These are phyloP conservation scores for Beta macrorhiza DNA, from an alignment of 179 eudicot species.

Conservation along the genomic window DNA sequence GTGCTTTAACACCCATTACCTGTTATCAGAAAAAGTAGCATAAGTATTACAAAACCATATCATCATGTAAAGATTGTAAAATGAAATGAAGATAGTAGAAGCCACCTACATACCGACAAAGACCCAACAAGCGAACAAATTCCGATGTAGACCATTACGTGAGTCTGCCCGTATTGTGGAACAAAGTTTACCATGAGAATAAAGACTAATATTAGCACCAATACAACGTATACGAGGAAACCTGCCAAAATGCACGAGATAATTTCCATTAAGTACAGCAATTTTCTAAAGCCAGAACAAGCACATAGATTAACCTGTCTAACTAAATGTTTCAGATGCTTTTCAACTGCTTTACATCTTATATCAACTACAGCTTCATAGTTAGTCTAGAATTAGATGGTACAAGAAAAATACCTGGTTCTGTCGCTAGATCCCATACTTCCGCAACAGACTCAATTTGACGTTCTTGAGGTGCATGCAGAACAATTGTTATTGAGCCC, in stretches of 20 bases:
- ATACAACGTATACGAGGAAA: conserved; percentile 57
- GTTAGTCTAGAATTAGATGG: background rate
- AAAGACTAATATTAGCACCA: conserved; percentile 53
- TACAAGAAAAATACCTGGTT: conserved; percentile 56
- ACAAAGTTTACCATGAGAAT: conserved; percentile 52
- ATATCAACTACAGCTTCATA: background rate
- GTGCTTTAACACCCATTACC: conserved; percentile 93
- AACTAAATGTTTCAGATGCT: background rate
- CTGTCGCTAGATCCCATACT: conserved; percentile 92
- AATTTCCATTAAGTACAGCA: background rate
- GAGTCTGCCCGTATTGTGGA: conserved; percentile 76
- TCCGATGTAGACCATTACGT: conserved; percentile 75
- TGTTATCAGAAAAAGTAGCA: conserved; percentile 32
- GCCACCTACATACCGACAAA: conserved; percentile 53
- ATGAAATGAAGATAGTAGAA: background rate
- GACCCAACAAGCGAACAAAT: conserved; percentile 86
- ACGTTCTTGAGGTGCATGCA: conserved; percentile 91
- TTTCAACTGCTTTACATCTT: background rate
- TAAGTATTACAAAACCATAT: background rate
- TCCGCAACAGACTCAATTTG: conserved; percentile 76
- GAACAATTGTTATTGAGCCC: conserved; percentile 78
- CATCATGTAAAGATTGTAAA: background rate
- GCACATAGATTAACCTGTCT: background rate
- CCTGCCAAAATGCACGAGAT: conserved; percentile 42
- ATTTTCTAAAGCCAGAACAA: background rate